Percentiles rank a stretch among this genome's conserved stretches.
These are phyloP conservation scores for Botrytis deweyae DNA, from an alignment of 2,329 filamentous ascomycete species.

Conservation along the genomic window DNA sequence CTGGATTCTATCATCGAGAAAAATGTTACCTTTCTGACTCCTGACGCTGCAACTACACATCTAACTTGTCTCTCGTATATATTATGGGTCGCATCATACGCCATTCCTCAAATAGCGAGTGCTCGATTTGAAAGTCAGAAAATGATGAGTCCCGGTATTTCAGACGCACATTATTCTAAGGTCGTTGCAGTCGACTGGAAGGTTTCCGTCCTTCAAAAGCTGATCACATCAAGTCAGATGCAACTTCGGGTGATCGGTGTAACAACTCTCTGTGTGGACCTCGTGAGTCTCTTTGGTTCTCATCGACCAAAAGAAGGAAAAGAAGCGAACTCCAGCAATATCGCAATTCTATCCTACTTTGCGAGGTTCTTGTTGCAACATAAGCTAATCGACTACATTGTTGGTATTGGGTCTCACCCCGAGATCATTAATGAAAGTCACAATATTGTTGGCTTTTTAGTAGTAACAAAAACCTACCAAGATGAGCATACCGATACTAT, in stretches of 20 bases:
- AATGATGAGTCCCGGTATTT: slow-evolving; percentile 32
- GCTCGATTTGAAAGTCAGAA: slow-evolving; percentile 29
- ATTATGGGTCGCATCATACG: slow-evolving; percentile 43
- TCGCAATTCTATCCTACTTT: slow-evolving; percentile 64
- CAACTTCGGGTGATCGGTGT: slow-evolving; percentile 81
- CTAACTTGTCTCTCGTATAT: slow-evolving; percentile 48
- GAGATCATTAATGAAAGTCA: slow-evolving; percentile 79
- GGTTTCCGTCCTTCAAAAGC: slow-evolving; percentile 65
- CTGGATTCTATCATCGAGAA: slow-evolving; percentile 54
- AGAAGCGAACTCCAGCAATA: slow-evolving; percentile 39
- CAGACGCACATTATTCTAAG: slow-evolving; percentile 30
- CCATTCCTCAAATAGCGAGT: slow-evolving; percentile 27
- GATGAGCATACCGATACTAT: slow-evolving; percentile 72
- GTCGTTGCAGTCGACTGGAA: slow-evolving; percentile 56
- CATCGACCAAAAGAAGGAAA: slow-evolving; percentile 43
- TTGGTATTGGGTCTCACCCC: slow-evolving; percentile 87
- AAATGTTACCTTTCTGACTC: slow-evolving; percentile 51
- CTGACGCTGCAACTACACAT: slow-evolving; percentile 46
- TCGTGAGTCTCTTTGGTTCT: slow-evolving; percentile 65
- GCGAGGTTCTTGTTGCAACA: slow-evolving; percentile 67
- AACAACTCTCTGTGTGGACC: slow-evolving; percentile 66
- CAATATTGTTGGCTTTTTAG: slow-evolving; percentile 84
- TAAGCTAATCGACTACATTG: slow-evolving; percentile 78
- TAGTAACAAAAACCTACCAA: slow-evolving; percentile 74
- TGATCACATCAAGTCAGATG: slow-evolving; percentile 85